Conservation (phyloP, 768 basidiomycete genomes). For the Russula griseocarnosa region DNA sequence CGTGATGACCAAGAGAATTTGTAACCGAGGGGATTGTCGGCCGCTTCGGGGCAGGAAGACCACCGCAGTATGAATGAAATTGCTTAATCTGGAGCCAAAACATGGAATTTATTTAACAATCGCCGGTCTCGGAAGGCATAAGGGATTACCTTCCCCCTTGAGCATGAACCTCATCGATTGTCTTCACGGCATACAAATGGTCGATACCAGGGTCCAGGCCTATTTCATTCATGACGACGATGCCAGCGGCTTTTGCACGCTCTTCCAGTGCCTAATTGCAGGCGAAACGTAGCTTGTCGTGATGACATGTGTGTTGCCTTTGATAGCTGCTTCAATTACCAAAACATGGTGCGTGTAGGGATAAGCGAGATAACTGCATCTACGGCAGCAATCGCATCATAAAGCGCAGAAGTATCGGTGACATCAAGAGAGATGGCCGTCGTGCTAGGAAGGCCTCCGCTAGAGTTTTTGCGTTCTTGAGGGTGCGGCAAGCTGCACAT, state of each 20-base stretch:
- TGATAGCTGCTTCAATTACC: slow-evolving; percentile 90
- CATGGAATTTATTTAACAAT: slow-evolving; percentile 6
- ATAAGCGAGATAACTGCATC: slow-evolving; percentile 96
- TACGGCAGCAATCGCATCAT: slow-evolving; percentile 74
- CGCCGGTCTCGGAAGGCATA: not conserved
- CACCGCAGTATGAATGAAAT: slow-evolving; percentile 94
- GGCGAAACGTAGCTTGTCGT: slow-evolving; percentile 95
- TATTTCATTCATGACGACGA: slow-evolving; percentile 95
- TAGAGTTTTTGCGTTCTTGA: slow-evolving; percentile 68
- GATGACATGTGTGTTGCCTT: slow-evolving; percentile 85
- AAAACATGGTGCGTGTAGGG: slow-evolving; percentile 84
- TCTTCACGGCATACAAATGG: slow-evolving; percentile 91
- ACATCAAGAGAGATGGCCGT: slow-evolving; percentile 82
- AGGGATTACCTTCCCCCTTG: slow-evolving; percentile 82
- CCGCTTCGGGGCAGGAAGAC: slow-evolving; percentile 86
- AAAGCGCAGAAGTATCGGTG: slow-evolving; percentile 61
- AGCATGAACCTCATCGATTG: slow-evolving; percentile 87
- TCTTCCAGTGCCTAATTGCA: slow-evolving; percentile 84
- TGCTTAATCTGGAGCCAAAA: slow-evolving; percentile 59
- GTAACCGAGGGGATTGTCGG: slow-evolving; percentile 95
- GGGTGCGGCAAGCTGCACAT: slow-evolving; percentile 76
- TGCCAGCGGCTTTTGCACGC: slow-evolving; percentile 79
- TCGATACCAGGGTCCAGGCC: slow-evolving; percentile 96
- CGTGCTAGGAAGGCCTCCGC: slow-evolving; percentile 61
- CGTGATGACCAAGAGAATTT: slow-evolving; percentile 99